Evolutionary conservation across 108 stramenopile genomes (phyloP).

Genomic region (Conticribra guillardii): DNA sequence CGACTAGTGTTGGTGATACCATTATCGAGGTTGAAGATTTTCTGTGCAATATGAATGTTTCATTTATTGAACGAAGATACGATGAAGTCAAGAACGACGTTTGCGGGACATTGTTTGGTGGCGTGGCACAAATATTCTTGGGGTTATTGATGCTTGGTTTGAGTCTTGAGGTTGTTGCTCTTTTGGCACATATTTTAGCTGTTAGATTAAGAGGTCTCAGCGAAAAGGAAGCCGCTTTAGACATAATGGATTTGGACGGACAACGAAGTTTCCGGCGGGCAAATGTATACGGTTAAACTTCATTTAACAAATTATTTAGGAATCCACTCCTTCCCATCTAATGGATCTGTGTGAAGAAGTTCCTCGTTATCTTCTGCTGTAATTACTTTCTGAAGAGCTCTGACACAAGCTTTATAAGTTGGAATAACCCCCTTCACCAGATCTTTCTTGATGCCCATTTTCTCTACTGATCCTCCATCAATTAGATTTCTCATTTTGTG

Average conservation of each 20-base stretch:
- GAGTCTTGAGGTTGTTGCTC: constrained; percentile 38
- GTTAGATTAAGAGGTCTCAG: constrained; percentile 21
- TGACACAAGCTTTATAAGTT: constrained; percentile 60
- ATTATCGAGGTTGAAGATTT: constrained; percentile 54
- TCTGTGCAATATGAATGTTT: constrained; percentile 55
- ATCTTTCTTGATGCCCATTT: constrained; percentile 58
- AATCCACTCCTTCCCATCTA: constrained; percentile 34
- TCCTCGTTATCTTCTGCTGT: constrained; percentile 67
- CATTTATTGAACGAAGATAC: constrained; percentile 44
- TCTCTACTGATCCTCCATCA: constrained; percentile 43
- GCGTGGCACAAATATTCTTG: constrained; percentile 39
- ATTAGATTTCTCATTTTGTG: constrained; percentile 66
- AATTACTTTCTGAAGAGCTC: constrained; percentile 57
- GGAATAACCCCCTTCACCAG: constrained; percentile 55
- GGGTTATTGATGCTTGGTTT: constrained; percentile 45
- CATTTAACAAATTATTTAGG: neutral
- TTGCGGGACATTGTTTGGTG: constrained; percentile 42
- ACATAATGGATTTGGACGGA: neutral
- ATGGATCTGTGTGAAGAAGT: constrained; percentile 24
- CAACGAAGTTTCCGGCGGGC: no score
- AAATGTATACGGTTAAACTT: neutral
- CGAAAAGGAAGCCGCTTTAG: constrained; percentile 5
- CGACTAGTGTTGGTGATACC: constrained; percentile 53
- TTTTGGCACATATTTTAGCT: constrained; percentile 26
- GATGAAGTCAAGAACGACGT: constrained; percentile 35